Evolutionary conservation across 345 rosid genomes (phyloP), one percentile per base, ranked within the genome.

Genomic region (Firmiana major): DNA sequence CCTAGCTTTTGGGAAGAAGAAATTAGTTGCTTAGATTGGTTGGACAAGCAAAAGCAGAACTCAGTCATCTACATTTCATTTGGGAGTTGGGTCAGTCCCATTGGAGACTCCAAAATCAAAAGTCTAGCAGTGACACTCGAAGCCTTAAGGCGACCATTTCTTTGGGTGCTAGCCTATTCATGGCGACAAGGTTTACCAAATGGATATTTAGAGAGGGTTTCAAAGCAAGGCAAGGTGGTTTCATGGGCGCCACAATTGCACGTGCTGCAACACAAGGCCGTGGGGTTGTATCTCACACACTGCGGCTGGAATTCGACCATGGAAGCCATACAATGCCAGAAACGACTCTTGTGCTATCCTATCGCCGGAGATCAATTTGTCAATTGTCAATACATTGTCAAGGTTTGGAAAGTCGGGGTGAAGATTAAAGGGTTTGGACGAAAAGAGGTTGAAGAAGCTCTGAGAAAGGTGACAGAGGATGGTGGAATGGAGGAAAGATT

Each of bases 241-340:
- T 69, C 90, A 0, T 94, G 98, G 98, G 92, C 95, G 0, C 97
- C 95, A 0, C 98, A 93, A 19, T 1, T 85, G 68, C 84, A 86
- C 74, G 82, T 94, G 31, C 83, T 94, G 75, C 68, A 75, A 11
- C 90, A 87, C 72, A 43, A 74, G 6, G 88, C 89, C 0, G 89
- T 92, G 0, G 91, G 89, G 5, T 84, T 90, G 42, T 94, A 71
- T 62, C 73, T 92, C 7, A 89, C 91, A 0, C 92, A 94, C 21
- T 94, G 98, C 71, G 98, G 95, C 6, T 94, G 98, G 98, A 94
- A 94, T 79, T 94, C 98, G 1, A 89, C 88, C 0, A 76, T 87
- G 86, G 98, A 90, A 80, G 95, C 91, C 7, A 77, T 90, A 8
- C 81, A 81, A 42, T 86, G 86, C 75, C 77, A 65, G 7, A 84